phyloP scores from a whole-genome alignment of 2,329 filamentous ascomycete species.

The Atkinsonella hypoxylon region DNA sequence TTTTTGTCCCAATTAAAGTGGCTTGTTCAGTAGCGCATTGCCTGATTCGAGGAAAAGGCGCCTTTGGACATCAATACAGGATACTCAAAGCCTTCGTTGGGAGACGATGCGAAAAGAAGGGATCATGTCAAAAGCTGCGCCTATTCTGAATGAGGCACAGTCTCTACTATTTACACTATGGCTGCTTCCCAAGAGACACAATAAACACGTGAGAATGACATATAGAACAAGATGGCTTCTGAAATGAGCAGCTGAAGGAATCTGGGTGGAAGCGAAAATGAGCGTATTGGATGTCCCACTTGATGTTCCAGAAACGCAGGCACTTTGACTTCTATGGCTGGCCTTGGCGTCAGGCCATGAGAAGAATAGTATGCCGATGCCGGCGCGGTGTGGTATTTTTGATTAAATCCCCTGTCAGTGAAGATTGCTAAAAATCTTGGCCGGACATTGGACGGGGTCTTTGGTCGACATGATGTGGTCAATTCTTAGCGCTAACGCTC shows the following conservation, averaged over 20 bases:
- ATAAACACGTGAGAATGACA: background rate
- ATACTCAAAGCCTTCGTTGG: constrained; percentile 9
- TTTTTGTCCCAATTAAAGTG: constrained; percentile 10
- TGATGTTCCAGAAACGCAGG: background rate
- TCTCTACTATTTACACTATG: background rate
- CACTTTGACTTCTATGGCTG: background rate
- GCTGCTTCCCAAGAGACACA: background rate
- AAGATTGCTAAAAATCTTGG: background rate
- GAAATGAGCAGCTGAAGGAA: background rate
- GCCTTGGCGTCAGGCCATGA: background rate
- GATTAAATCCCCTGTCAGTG: background rate
- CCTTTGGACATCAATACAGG: constrained; percentile 16
- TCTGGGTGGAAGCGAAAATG: too few relatives aligned
- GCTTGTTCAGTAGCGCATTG: constrained; percentile 1
- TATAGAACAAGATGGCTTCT: background rate
- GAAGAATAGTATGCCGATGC: background rate
- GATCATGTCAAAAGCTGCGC: background rate
- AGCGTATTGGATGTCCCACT: background rate
- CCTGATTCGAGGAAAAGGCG: constrained; percentile 10
- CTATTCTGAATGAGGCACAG: constrained; percentile 8
- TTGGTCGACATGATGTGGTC: background rate
- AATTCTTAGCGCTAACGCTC: background rate
- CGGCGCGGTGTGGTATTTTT: background rate
- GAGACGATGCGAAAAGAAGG: constrained; percentile 8
- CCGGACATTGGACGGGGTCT: background rate